phyloP scores from a whole-genome alignment of 441 rosid genomes.

The Corymbia calophylla region DNA sequence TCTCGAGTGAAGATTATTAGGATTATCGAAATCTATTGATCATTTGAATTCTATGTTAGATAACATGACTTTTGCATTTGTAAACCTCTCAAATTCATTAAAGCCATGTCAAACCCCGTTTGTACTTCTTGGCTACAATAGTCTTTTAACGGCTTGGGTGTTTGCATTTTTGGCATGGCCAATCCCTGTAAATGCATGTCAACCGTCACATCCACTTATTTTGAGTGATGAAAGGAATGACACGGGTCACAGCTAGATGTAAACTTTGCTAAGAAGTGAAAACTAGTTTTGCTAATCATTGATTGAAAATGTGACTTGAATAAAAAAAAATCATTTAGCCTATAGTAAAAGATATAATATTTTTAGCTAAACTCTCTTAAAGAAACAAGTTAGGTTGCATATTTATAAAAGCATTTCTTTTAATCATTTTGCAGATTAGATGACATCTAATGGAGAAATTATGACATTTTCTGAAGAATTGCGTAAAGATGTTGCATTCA shows the following conservation, averaged over 20 bases:
- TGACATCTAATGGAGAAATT: background rate
- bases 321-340: background rate
- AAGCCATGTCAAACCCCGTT: background rate
- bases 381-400: background rate
- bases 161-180: background rate
- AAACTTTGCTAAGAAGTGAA: background rate
- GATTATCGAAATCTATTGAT: background rate
- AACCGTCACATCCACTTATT: background rate
- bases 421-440: background rate
- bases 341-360: background rate
- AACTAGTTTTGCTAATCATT: background rate
- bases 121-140: background rate
- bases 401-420: background rate
- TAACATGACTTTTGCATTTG: background rate
- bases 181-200: background rate
- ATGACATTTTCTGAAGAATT: background rate
- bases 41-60: background rate
- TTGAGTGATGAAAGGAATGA: background rate
- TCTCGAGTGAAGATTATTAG: background rate
- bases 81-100: background rate
- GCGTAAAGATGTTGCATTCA: background rate
- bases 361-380: background rate
- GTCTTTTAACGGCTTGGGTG: fast-evolving
- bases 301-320: background rate
- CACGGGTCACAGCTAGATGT: background rate